Conservation (phyloP, 306 rosid species). For the Casuarina glauca region DNA sequence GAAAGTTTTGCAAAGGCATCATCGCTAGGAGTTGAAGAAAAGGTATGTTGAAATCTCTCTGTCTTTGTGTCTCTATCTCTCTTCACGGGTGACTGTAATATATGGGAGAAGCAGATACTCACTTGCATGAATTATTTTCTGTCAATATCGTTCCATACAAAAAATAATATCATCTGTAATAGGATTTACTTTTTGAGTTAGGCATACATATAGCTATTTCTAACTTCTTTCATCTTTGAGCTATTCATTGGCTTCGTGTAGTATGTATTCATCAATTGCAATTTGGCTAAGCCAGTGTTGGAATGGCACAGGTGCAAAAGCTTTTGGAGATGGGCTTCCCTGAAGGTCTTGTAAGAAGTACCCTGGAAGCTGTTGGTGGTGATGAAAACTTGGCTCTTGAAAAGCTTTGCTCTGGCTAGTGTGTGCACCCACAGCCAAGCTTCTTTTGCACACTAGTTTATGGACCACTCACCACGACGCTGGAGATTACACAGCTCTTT, state of each 20-base stretch:
- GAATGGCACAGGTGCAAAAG: constrained; percentile 67
- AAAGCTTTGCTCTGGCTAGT: constrained; percentile 64
- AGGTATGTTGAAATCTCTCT: constrained; percentile 44
- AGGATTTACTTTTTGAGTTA: background rate
- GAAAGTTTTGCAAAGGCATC: constrained; percentile 86
- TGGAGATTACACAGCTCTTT: constrained; percentile 19
- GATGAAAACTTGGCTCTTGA: constrained; percentile 97
- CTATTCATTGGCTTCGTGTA: constrained; percentile 1
- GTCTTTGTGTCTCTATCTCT: background rate
- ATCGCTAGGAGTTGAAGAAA: constrained; percentile 79
- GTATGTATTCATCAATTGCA: background rate
- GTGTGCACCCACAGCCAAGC: background rate
- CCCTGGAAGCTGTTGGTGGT: constrained; percentile 87
- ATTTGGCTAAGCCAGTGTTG: constrained; percentile 6
- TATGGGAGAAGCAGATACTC: background rate
- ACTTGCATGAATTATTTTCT: background rate
- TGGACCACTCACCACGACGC: constrained; percentile 1
- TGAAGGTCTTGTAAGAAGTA: constrained; percentile 75
- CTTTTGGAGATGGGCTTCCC: constrained; percentile 95
- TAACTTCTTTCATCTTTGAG: background rate
- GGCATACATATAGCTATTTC: background rate
- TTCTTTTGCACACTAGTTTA: background rate
- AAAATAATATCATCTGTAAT: background rate
- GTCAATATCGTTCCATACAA: background rate
- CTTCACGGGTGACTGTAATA: background rate